phyloP scores from a whole-genome alignment of 345 rosid species.

The Clausena lansium region DNA sequence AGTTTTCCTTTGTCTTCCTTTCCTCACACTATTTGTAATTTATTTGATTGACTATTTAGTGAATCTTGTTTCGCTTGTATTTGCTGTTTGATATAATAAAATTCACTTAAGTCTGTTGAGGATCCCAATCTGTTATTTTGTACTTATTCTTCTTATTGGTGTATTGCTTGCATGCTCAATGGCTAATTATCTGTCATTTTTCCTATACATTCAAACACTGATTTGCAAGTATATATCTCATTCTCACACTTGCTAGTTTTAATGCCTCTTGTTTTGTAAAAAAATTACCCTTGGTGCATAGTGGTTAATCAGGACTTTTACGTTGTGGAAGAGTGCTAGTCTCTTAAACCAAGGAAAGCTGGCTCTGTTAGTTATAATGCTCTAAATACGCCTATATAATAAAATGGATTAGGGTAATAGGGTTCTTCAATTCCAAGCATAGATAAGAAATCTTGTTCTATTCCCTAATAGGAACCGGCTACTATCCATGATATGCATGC shows the following conservation, averaged over 20 bases:
- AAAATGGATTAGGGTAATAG: background rate
- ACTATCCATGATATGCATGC: background rate
- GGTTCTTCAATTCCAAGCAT: background rate
- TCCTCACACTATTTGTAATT: background rate
- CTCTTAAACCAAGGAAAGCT: background rate
- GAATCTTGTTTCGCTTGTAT: conserved; percentile 1
- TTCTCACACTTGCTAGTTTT: background rate
- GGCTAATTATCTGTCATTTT: background rate
- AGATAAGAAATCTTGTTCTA: background rate
- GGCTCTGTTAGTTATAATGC: background rate
- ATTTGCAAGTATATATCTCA: background rate
- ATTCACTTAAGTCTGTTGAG: background rate
- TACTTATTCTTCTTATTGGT: background rate
- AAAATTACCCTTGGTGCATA: background rate
- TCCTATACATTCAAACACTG: background rate
- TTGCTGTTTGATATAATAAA: background rate
- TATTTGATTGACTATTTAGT: background rate
- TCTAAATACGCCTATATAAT: background rate
- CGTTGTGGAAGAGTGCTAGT: background rate
- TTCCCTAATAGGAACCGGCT: background rate
- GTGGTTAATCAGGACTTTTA: background rate
- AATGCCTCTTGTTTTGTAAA: background rate
- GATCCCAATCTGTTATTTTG: background rate
- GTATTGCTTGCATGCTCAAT: background rate
- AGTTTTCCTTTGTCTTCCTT: background rate